These are phyloP conservation scores for Achlya hypogyna DNA, from an alignment of 352 stramenopile species.

Conservation along the genomic window DNA sequence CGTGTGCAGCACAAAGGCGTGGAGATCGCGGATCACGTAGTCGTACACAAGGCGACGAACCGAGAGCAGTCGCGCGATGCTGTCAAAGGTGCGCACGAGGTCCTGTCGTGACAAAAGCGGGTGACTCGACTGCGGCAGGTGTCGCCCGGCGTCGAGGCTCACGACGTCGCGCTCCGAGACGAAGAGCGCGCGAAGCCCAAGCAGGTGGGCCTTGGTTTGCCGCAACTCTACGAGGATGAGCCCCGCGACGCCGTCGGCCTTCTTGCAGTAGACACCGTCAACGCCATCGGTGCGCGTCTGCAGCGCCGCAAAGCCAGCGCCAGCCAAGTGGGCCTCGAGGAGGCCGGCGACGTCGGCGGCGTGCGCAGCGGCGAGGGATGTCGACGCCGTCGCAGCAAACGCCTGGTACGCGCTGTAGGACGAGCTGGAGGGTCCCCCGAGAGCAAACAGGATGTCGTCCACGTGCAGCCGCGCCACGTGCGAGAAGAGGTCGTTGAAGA, in stretches of 20 bases:
- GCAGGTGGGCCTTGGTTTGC: neutral
- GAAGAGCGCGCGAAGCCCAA: neutral
- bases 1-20: slow-evolving; percentile 11
- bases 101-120: neutral
- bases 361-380: neutral
- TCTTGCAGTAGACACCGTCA: slow-evolving; percentile 2
- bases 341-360: neutral
- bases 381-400: neutral
- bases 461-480: slow-evolving; percentile 66
- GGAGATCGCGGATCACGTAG: slow-evolving; percentile 1
- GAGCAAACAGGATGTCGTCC: slow-evolving; percentile 34
- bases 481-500: slow-evolving; percentile 61
- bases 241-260: slow-evolving; percentile 1
- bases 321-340: neutral
- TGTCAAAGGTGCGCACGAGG: slow-evolving; percentile 1
- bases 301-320: neutral
- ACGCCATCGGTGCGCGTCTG: neutral
- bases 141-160: slow-evolving; percentile 12
- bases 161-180: slow-evolving; percentile 20
- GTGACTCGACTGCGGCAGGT: slow-evolving; percentile 15
- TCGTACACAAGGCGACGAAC: slow-evolving; percentile 13
- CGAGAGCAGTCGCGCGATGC: neutral
- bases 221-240: slow-evolving; percentile 6
- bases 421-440: neutral
- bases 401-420: neutral